These are phyloP conservation scores for Sugiyamaella japonica DNA, from an alignment of 1,139 yeast species.

Conservation along the genomic window DNA sequence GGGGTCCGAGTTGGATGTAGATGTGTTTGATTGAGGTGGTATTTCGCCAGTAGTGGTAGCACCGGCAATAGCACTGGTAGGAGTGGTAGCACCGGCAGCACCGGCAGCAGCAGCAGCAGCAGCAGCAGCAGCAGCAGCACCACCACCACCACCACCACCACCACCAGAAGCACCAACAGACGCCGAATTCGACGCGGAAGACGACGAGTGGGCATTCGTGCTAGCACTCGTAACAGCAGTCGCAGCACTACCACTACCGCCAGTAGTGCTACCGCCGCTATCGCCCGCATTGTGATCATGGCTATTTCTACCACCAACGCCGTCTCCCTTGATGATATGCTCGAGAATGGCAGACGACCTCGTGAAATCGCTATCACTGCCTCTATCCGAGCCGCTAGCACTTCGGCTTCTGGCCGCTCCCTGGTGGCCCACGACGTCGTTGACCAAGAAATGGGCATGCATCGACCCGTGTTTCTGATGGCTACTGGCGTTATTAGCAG, in stretches of 20 bases:
- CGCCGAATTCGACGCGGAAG: background rate
- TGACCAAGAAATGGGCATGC: slow-evolving; percentile 80
- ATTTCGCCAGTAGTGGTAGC: background rate
- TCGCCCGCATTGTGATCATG: slow-evolving; percentile 3
- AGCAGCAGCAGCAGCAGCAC: background rate
- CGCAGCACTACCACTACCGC: background rate
- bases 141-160: background rate
- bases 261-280: background rate
- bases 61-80: background rate
- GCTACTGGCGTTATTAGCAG: slow-evolving; percentile 48
- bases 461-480: slow-evolving; percentile 63
- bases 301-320: background rate
- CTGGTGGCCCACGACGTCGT: slow-evolving; percentile 63
- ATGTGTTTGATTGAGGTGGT: background rate
- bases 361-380: slow-evolving; percentile 15
- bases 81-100: background rate
- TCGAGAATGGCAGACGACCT: slow-evolving; percentile 13
- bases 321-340: slow-evolving; percentile 7
- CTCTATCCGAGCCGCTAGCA: slow-evolving; percentile 41
- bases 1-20: slow-evolving; percentile 49
- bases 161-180: background rate
- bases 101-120: background rate
- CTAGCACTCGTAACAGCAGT: background rate
- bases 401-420: slow-evolving; percentile 45
- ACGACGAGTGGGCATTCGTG: background rate